phyloP scores from a whole-genome alignment of 148 eudicot genomes.

The Rheum nobile region DNA sequence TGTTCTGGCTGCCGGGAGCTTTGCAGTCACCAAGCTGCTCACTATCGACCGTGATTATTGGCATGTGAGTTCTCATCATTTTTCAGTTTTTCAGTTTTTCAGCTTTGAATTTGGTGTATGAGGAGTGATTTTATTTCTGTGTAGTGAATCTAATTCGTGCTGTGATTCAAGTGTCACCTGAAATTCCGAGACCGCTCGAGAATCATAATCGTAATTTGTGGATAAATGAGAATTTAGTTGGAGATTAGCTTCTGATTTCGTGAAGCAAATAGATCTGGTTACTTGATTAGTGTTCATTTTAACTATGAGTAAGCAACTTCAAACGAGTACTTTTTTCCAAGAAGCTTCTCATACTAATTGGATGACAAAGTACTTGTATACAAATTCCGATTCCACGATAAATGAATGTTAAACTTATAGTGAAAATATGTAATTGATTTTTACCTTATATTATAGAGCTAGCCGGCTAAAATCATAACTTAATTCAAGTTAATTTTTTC shows the following conservation, averaged over 20 bases:
- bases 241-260: background rate
- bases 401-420: background rate
- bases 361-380: background rate
- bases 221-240: background rate
- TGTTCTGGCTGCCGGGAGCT: slow-evolving; percentile 77
- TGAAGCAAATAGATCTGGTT: background rate
- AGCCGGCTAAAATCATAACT: background rate
- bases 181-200: background rate
- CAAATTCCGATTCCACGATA: background rate
- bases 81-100: background rate
- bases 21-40: slow-evolving; percentile 77
- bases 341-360: background rate
- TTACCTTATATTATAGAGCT: background rate
- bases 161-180: background rate
- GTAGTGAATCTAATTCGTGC: background rate
- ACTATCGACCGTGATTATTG: slow-evolving; percentile 91
- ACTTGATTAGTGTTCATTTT: background rate
- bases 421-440: background rate
- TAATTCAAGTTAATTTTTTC: background rate
- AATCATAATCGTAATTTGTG: background rate
- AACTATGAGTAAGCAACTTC: background rate
- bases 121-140: background rate
- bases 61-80: slow-evolving; percentile 53
- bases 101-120: background rate
- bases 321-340: background rate